Percentiles rank a stretch among this genome's conserved stretches.
phyloP scores from a whole-genome alignment of 2,329 filamentous ascomycete species.

The Neofusicoccum laricinum region DNA sequence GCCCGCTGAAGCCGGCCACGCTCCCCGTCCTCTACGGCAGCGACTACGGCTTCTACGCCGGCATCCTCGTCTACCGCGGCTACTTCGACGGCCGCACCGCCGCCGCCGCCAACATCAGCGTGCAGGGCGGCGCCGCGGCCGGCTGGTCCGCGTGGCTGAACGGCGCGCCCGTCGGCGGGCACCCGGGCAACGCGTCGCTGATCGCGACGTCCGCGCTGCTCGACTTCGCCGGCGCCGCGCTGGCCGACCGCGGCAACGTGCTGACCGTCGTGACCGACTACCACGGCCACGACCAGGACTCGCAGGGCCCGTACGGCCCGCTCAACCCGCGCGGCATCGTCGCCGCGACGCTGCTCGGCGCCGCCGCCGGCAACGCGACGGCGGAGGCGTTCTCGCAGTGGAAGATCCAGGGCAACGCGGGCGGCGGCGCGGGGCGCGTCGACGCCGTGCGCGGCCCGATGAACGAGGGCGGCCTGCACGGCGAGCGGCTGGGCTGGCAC shows the following conservation, averaged over 20 bases:
- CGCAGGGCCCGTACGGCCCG: conserved; percentile 47
- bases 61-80: conserved; percentile 42
- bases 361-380: neutral
- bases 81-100: conserved; percentile 34
- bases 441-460: conserved; percentile 56
- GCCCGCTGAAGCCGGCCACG: conserved; percentile 35
- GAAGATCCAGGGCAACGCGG: conserved; percentile 58
- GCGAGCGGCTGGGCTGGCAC: conserved; percentile 59
- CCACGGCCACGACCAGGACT: conserved; percentile 58
- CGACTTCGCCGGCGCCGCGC: conserved; percentile 51
- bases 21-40: conserved; percentile 42
- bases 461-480: conserved; percentile 58
- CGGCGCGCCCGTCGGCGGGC: conserved; percentile 55
- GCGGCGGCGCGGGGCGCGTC: conserved; percentile 43
- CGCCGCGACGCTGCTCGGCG: conserved; percentile 50
- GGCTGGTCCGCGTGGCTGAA: conserved; percentile 60
- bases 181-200: conserved; percentile 48
- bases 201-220: conserved; percentile 41
- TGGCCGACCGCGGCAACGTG: conserved; percentile 40
- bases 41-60: conserved; percentile 43
- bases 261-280: conserved; percentile 60
- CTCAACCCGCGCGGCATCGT: conserved; percentile 52
- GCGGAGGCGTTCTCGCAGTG: conserved; percentile 35
- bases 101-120: conserved; percentile 48
- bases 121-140: conserved; percentile 55